Base-by-base conservation (phyloP, 2,329 filamentous ascomycete species). In the Colletotrichum sp. region DNA sequence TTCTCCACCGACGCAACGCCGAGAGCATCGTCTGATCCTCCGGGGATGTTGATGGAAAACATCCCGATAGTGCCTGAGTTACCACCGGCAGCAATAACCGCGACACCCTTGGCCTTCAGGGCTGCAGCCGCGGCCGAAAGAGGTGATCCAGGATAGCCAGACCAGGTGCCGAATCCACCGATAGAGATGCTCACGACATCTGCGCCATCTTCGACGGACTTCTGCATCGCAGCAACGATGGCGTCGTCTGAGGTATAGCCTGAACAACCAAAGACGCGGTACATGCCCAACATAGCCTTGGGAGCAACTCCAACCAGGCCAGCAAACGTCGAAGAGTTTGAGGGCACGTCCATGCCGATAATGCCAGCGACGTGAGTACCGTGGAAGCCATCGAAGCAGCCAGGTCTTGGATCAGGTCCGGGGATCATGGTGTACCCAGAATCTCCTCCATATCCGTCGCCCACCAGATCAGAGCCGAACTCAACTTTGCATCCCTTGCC, bases 1-100 rank as follows among this genome's bases (percentile, higher is more conserved):
- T 88, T 91, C 79, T 91, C 88, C 68, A 89, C 84, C 0, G 89
- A 90, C 5, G 87, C 89, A 24, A 92, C 84, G 26, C 88, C 84
- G 0, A 86, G 85, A 3, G 89, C 88, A 32, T 81, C 83, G 71
- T 86, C 86, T 70, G 88, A 89, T 67, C 87, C 86, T 21, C 88
- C 86, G 0, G 89, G 88, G 7, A 87, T 86, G 75, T 85, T 87
- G 57, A 89, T 84, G 77, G 87, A 90, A 78, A 91, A 90, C 71
- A 89, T 79, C 30, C 88, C 90, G 4, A 78, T 49, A 0, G 79
- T 79, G 6, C 89, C 89, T 6, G 83, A 81, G 75, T 92, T 91
- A 6, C 90, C 90, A 5, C 88, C 89, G 18, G 89, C 86, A 7
- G 91, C 80, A 18, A 88, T 86, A 78, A 88, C 90, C 1, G 88